Percentiles rank a stretch among this genome's conserved stretches.
Conservation (phyloP, 805 yeast genomes). For the Candida maris region DNA sequence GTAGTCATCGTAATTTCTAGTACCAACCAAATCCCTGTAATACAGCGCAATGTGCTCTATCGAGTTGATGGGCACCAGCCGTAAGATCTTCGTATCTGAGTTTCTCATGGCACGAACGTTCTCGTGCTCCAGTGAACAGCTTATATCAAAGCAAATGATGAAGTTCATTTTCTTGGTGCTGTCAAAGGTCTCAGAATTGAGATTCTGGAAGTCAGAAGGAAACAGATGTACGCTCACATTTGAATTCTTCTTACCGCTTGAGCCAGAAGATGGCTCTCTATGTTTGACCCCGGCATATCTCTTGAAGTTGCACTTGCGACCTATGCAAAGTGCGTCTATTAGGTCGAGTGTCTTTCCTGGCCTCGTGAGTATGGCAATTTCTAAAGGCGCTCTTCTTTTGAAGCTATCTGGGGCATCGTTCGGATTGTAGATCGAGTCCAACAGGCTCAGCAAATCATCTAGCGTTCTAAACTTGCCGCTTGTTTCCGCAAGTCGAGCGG, state of each 20-base stretch:
- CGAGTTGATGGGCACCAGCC: conserved; percentile 74
- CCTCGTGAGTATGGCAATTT: conserved; percentile 68
- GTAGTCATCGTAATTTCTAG: conserved; percentile 39
- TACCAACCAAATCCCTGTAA: conserved; percentile 34
- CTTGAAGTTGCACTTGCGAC: conserved; percentile 52
- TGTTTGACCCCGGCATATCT: conserved; percentile 62
- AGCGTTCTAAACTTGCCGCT: conserved; percentile 81
- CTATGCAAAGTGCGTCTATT: conserved; percentile 65
- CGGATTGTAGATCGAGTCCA: conserved; percentile 34
- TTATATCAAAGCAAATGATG: conserved; percentile 32
- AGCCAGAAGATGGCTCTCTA: conserved; percentile 38
- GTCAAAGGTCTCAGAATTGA: conserved; percentile 18
- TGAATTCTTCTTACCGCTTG: conserved; percentile 21
- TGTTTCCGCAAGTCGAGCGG: conserved; percentile 66
- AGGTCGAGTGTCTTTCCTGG: conserved; percentile 69
- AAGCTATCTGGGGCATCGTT: conserved; percentile 16
- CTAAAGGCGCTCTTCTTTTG: conserved; percentile 27
- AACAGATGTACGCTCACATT: conserved; percentile 38
- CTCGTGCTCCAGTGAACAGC: conserved; percentile 24
- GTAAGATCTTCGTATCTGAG: conserved; percentile 40
- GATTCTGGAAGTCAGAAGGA: conserved; percentile 33
- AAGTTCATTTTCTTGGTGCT: conserved; percentile 20
- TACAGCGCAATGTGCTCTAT: conserved; percentile 74
- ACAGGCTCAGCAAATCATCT: conserved; percentile 56
- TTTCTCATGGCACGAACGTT: conserved; percentile 10